A percentile compares a stretch with the other conserved stretches of the same genome.
Evolutionary conservation across 75 land plant species (phyloP).

Genomic region (Picea glauca): DNA sequence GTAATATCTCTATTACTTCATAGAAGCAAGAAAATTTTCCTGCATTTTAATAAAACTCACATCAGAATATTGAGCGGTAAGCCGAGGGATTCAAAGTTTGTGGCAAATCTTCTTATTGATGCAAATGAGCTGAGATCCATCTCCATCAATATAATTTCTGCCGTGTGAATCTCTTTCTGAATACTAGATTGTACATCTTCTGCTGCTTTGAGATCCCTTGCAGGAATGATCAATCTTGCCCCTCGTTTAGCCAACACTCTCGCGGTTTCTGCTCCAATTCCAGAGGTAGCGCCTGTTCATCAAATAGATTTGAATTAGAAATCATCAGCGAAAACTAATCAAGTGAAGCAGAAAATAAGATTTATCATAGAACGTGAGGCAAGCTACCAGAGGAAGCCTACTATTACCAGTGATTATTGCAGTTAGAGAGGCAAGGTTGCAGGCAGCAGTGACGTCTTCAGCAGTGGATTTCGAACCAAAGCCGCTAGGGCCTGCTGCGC

Average conservation of each 20-base stretch:
- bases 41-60: slow-evolving; percentile 14
- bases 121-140: slow-evolving; percentile 74
- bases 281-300: slow-evolving; percentile 72
- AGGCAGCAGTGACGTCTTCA: slow-evolving; percentile 62
- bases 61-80: slow-evolving; percentile 80
- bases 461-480: slow-evolving; percentile 88
- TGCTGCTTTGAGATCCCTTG: slow-evolving; percentile 66
- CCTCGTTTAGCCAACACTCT: slow-evolving; percentile 73
- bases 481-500: slow-evolving; percentile 56
- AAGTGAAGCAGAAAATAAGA: too few relatives aligned
- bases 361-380: too few relatives aligned
- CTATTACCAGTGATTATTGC: slow-evolving; percentile 74
- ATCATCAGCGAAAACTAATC: too few relatives aligned
- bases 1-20: too few relatives aligned
- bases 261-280: slow-evolving; percentile 86
- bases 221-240: slow-evolving; percentile 67
- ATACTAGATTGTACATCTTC: slow-evolving; percentile 56
- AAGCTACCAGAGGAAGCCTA: too few relatives aligned
- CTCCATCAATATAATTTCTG: slow-evolving; percentile 47
- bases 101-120: slow-evolving; percentile 55
- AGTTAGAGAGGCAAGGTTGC: slow-evolving; percentile 37
- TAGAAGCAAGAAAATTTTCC: too few relatives aligned
- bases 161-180: slow-evolving; percentile 30
- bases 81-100: slow-evolving; percentile 42
- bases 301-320: too few relatives aligned